Conservation (phyloP, 345 rosid genomes). For the Dipteronia sinensis region DNA sequence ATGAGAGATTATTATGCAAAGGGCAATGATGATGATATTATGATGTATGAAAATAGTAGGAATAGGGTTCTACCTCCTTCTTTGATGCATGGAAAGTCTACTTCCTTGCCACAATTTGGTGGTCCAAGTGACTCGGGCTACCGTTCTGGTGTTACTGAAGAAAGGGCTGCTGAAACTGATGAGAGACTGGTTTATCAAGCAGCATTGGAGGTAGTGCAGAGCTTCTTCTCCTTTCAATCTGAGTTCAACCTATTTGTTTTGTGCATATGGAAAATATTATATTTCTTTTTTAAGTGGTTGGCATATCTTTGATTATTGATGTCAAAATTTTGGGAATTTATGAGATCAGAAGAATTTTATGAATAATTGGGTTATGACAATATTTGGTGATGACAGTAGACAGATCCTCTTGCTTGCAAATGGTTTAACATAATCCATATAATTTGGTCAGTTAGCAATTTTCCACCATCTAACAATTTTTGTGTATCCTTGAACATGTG, state of each 20-base stretch:
- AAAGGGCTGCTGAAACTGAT: conserved; percentile 52
- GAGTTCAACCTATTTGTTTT: not conserved
- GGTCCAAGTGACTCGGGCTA: conserved; percentile 50
- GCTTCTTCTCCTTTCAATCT: not conserved
- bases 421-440: not conserved
- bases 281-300: not conserved
- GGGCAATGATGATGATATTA: conserved; percentile 38
- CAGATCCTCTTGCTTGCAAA: conserved; percentile 1
- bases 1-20: conserved; percentile 41
- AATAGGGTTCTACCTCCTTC: conserved; percentile 69
- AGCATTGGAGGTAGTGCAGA: conserved; percentile 66
- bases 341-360: not conserved
- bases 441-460: not conserved
- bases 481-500: not conserved
- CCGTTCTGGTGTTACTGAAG: conserved; percentile 56
- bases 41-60: conserved; percentile 53
- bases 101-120: conserved; percentile 41
- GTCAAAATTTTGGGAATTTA: not conserved
- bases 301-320: not conserved
- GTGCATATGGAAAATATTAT: not conserved
- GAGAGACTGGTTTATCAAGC: conserved; percentile 91
- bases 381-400: not conserved
- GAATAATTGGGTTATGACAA: not conserved
- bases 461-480: not conserved
- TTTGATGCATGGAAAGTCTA: conserved; percentile 46